Conservation (phyloP, 768 basidiomycete genomes). For the Hericium rajendrae region DNA sequence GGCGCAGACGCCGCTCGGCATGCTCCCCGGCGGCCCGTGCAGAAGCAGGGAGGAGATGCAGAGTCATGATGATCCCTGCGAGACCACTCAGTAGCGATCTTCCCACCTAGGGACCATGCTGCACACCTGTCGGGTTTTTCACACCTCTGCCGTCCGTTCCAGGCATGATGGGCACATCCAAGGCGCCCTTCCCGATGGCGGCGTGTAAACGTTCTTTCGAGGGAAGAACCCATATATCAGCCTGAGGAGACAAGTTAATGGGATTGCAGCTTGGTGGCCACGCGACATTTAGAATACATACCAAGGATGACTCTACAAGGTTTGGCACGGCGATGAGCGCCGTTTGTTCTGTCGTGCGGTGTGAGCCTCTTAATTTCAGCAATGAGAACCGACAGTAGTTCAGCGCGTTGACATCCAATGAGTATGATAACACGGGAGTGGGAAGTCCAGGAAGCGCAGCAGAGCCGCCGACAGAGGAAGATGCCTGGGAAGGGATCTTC, state of each 20-base stretch:
- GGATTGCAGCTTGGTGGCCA: background rate
- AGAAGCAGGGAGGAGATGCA: slow-evolving; percentile 47
- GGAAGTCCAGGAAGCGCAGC: slow-evolving; percentile 42
- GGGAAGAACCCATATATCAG: slow-evolving; percentile 82
- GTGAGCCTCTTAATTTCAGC: slow-evolving; percentile 22
- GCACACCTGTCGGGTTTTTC: slow-evolving; percentile 44
- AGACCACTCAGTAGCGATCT: background rate
- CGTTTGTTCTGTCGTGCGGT: background rate
- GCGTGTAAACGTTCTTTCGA: slow-evolving; percentile 65
- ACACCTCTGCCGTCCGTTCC: slow-evolving; percentile 37
- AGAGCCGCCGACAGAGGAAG: slow-evolving; percentile 36
- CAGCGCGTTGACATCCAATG: slow-evolving; percentile 84
- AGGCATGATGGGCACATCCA: slow-evolving; percentile 18
- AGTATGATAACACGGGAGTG: slow-evolving; percentile 46
- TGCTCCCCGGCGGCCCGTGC: slow-evolving; percentile 9
- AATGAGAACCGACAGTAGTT: slow-evolving; percentile 91
- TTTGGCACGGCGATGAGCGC: slow-evolving; percentile 79
- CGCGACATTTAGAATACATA: slow-evolving; percentile 22
- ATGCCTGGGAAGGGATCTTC: slow-evolving; percentile 38
- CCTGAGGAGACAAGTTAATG: slow-evolving; percentile 35
- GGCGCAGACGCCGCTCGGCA: slow-evolving; percentile 36
- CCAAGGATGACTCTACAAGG: slow-evolving; percentile 78
- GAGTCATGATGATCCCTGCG: slow-evolving; percentile 82
- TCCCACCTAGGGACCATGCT: background rate
- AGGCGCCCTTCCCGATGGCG: slow-evolving; percentile 58